Conservation (phyloP, 2,329 filamentous ascomycete genomes). For the Colletotrichum cuscutae region DNA sequence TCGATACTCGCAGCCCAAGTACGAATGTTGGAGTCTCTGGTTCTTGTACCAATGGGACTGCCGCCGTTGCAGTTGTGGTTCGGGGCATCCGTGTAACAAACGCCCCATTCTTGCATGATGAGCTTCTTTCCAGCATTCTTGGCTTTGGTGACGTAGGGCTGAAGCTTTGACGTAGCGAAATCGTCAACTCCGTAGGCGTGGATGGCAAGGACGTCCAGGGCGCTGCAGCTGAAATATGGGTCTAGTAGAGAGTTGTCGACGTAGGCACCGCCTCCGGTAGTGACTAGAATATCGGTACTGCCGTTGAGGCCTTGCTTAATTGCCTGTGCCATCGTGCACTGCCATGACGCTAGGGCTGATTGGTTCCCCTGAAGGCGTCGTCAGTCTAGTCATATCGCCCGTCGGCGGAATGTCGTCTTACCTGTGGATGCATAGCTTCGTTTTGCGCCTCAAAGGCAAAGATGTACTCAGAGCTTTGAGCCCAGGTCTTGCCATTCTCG, state of each 20-base stretch:
- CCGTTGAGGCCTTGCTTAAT: conserved; percentile 38
- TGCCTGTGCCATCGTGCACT: conserved; percentile 38
- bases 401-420: not conserved
- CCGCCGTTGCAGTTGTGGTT: conserved; percentile 42
- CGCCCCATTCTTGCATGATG: conserved; percentile 45
- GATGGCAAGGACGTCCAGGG: conserved; percentile 36
- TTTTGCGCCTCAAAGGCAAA: conserved; percentile 40
- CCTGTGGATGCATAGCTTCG: conserved; percentile 37
- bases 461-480: conserved; percentile 38
- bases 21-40: conserved; percentile 41
- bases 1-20: conserved; percentile 42
- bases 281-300: conserved; percentile 35
- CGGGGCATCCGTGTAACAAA: conserved; percentile 41
- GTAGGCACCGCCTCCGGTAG: conserved; percentile 36
- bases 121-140: conserved; percentile 43
- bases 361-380: conserved; percentile 32
- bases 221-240: conserved; percentile 28
- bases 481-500: conserved; percentile 35
- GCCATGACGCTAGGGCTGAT: conserved; percentile 35
- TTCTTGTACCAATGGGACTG: conserved; percentile 15
- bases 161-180: conserved; percentile 24
- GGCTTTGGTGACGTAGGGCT: conserved; percentile 40
- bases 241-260: conserved; percentile 36
- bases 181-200: conserved; percentile 40
- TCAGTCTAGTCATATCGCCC: not conserved